A percentile compares a stretch with the other conserved stretches of the same genome.
Evolutionary conservation across 441 rosid genomes (phyloP).

Genomic region (Pelargonium cotyledonis): DNA sequence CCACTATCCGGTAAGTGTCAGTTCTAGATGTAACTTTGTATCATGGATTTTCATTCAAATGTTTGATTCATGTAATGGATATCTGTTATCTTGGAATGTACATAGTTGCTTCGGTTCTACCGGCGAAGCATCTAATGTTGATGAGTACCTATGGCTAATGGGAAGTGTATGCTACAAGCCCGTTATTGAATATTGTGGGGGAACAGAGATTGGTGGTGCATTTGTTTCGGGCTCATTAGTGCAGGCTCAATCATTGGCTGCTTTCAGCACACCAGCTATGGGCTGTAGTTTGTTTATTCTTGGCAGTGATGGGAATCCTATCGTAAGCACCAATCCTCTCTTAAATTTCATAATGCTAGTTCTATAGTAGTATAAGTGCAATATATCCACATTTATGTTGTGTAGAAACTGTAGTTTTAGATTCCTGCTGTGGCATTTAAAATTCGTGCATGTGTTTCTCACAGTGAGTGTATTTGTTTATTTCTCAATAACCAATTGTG

Average conservation of each 20-base stretch:
- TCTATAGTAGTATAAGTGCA: constrained; percentile 1
- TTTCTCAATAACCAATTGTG: too few species aligned
- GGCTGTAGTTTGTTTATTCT: constrained; percentile 84
- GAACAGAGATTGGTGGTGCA: constrained; percentile 88
- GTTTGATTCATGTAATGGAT: constrained; percentile 21
- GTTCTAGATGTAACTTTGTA: constrained; percentile 14
- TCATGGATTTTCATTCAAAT: constrained; percentile 1
- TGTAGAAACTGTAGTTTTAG: too few species aligned
- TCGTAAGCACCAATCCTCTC: constrained; percentile 43
- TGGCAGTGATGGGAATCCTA: constrained; percentile 53
- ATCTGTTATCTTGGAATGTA: constrained; percentile 26
- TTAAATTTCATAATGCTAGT: too few species aligned
- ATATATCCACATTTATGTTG: too few species aligned
- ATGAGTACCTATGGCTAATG: constrained; percentile 92
- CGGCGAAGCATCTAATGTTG: constrained; percentile 91
- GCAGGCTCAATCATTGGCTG: constrained; percentile 84
- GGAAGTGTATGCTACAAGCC: constrained; percentile 87
- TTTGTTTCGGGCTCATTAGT: constrained; percentile 74
- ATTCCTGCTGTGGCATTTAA: too few species aligned
- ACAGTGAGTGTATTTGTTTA: too few species aligned
- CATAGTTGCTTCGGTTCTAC: constrained; percentile 83
- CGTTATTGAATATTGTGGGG: constrained; percentile 88
- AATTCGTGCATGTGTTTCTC: too few species aligned
- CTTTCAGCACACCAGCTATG: constrained; percentile 87
- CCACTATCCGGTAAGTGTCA: constrained; percentile 64